Percentiles rank a stretch among this genome's conserved stretches.
phyloP scores from a whole-genome alignment of 208 protist genomes.

The Leptomonas seymouri region DNA sequence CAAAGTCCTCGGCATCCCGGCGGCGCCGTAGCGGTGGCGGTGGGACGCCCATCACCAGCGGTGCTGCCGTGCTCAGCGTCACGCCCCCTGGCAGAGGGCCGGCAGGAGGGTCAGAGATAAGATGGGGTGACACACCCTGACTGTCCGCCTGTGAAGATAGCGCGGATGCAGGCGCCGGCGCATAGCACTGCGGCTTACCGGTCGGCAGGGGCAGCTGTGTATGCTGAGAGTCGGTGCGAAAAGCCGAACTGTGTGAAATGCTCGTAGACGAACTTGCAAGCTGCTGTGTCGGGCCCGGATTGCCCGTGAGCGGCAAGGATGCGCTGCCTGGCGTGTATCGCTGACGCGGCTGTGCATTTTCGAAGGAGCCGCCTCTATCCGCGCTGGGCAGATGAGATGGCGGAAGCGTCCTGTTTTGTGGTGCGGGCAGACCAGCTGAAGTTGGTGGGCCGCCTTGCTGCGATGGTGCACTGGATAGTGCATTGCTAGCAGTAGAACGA shows the following conservation, averaged over 20 bases:
- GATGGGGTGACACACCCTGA: slow-evolving; percentile 3
- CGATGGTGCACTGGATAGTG: not conserved
- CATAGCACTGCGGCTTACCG: slow-evolving; percentile 2
- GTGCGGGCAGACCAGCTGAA: not conserved
- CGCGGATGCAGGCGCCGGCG: not conserved
- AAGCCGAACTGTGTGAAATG: not conserved
- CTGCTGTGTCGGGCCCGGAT: slow-evolving; percentile 11
- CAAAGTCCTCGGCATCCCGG: slow-evolving; percentile 36
- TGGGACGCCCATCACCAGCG: not conserved
- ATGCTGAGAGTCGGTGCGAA: slow-evolving; percentile 7
- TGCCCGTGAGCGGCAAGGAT: not conserved
- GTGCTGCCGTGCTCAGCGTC: not conserved
- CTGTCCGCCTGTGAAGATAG: not conserved
- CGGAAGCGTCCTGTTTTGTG: not conserved
- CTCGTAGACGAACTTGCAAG: not conserved
- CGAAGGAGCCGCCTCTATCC: not conserved
- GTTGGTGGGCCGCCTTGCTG: not conserved
- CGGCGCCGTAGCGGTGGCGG: slow-evolving; percentile 17
- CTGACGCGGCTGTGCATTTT: slow-evolving; percentile 5
- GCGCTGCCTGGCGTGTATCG: not conserved
- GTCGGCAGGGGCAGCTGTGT: slow-evolving; percentile 13
- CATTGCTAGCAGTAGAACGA: no score
- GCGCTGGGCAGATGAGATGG: not conserved
- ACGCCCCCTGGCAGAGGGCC: no score
- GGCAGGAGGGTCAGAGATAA: not conserved